Conservation (phyloP, 495 filamentous ascomycete species). For the Aspergillus hancockii region DNA sequence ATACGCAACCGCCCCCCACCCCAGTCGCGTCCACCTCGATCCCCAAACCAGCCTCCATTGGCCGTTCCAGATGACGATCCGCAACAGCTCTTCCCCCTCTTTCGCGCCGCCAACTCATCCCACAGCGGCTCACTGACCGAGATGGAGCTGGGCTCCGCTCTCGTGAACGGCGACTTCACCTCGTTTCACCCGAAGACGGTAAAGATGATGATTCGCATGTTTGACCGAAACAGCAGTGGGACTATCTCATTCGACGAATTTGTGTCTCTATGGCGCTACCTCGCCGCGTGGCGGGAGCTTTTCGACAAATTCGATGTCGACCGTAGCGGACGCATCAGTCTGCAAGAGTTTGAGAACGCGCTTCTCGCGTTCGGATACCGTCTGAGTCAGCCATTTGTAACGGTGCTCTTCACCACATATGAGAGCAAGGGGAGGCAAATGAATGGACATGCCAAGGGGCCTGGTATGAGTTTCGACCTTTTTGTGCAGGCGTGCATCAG, state of each 20-base stretch:
- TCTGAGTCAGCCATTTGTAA: slow-evolving; percentile 77
- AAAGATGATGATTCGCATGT: slow-evolving; percentile 99
- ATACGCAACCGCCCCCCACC: slow-evolving; percentile 53
- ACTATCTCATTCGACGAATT: slow-evolving; percentile 95
- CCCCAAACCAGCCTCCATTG: slow-evolving; percentile 59
- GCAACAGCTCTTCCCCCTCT: slow-evolving; percentile 72
- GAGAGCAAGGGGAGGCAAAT: slow-evolving; percentile 48
- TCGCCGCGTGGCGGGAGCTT: slow-evolving; percentile 87
- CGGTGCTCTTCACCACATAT: slow-evolving; percentile 73
- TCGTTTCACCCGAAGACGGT: slow-evolving; percentile 96
- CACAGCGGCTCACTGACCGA: slow-evolving; percentile 83
- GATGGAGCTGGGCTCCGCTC: slow-evolving; percentile 81
- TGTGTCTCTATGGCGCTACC: slow-evolving; percentile 88
- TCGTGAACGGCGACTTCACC: slow-evolving; percentile 95
- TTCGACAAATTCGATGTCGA: slow-evolving; percentile 97
- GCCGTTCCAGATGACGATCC: slow-evolving; percentile 63
- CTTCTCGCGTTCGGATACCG: slow-evolving; percentile 94
- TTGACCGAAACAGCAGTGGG: slow-evolving; percentile 82
- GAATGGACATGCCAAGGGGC: slow-evolving; percentile 24
- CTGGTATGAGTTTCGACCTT: slow-evolving; percentile 79
- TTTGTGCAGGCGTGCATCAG: slow-evolving; percentile 98
- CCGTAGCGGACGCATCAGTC: slow-evolving; percentile 79
- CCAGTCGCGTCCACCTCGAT: slow-evolving; percentile 58
- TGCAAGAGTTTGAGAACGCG: slow-evolving; percentile 86
- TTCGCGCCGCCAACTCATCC: slow-evolving; percentile 85